Evolutionary conservation across 2,329 filamentous ascomycete genomes (phyloP).

Genomic region (Tricladium varicosporioides): DNA sequence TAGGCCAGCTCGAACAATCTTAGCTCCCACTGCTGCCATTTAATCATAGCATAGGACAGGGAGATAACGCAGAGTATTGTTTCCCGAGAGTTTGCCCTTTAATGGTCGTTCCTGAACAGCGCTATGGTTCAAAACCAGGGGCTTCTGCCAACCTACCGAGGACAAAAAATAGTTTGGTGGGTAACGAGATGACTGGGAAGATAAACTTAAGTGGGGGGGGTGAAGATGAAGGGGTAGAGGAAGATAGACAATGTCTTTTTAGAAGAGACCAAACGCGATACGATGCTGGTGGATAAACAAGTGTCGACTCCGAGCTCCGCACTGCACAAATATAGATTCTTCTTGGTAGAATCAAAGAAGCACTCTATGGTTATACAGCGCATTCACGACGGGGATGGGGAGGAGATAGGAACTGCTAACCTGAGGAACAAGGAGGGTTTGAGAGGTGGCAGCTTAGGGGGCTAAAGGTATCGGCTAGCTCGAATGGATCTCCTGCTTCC

Average conservation of each 20-base stretch:
- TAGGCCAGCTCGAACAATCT: constrained; percentile 39
- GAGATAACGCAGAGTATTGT: constrained; percentile 60
- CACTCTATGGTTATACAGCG: constrained; percentile 53
- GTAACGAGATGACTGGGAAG: constrained; percentile 30
- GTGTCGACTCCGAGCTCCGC: constrained; percentile 59
- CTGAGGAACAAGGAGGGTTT: constrained; percentile 53
- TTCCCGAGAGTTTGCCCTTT: constrained; percentile 65
- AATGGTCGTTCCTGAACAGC: constrained; percentile 64
- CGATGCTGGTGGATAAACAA: constrained; percentile 52
- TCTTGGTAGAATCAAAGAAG: constrained; percentile 63
- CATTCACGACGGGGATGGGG: constrained; percentile 53
- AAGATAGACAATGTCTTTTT: constrained; percentile 63
- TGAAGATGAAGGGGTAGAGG: constrained; percentile 42
- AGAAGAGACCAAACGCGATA: constrained; percentile 50
- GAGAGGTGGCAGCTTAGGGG: constrained; percentile 56
- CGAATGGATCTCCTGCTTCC: constrained; percentile 55
- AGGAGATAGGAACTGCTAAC: constrained; percentile 49
- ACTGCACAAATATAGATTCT: constrained; percentile 61
- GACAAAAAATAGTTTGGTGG: constrained; percentile 37
- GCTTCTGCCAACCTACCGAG: constrained; percentile 57
- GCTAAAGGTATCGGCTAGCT: constrained; percentile 56
- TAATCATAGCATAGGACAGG: constrained; percentile 64
- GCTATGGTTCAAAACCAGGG: constrained; percentile 61
- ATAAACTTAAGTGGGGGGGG: constrained; percentile 35
- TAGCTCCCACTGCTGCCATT: constrained; percentile 63